phyloP scores from a whole-genome alignment of 257 asterid genomes.

The Petunia axillaris region DNA sequence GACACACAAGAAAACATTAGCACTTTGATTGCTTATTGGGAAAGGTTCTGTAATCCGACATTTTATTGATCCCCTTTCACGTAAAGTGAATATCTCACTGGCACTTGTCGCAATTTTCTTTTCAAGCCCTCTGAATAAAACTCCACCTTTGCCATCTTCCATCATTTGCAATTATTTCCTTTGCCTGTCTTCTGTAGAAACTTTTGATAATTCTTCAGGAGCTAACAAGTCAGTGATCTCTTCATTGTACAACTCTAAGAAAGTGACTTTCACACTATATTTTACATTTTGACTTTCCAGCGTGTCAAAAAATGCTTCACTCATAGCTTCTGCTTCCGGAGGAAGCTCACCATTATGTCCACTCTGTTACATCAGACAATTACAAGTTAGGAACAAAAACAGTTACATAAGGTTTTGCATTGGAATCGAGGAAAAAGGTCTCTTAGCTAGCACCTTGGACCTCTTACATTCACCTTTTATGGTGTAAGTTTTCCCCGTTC shows the following conservation, averaged over 20 bases:
- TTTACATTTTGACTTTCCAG: slow-evolving; percentile 84
- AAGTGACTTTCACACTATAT: slow-evolving; percentile 86
- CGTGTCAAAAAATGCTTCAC: slow-evolving; percentile 83
- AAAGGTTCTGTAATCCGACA: slow-evolving; percentile 90
- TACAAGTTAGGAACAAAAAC: slow-evolving; percentile 13
- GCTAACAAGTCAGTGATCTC: slow-evolving; percentile 86
- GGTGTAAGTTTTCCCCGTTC: slow-evolving; percentile 88
- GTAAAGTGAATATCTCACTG: slow-evolving; percentile 69
- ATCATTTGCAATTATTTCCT: slow-evolving; percentile 80
- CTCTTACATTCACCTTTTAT: slow-evolving; percentile 94
- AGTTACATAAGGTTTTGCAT: neutral
- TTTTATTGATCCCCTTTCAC: slow-evolving; percentile 85
- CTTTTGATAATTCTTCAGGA: slow-evolving; percentile 74
- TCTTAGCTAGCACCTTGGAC: slow-evolving; percentile 54
- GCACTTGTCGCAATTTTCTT: slow-evolving; percentile 86
- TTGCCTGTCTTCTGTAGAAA: slow-evolving; percentile 71
- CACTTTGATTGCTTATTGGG: slow-evolving; percentile 89
- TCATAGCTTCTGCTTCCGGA: slow-evolving; percentile 77
- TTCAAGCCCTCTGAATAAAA: slow-evolving; percentile 85
- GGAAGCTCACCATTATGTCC: slow-evolving; percentile 84
- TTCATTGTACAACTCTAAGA: slow-evolving; percentile 84
- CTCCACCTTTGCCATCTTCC: slow-evolving; percentile 97
- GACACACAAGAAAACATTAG: slow-evolving; percentile 22
- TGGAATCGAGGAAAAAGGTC: neutral
- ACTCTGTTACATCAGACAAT: slow-evolving; percentile 43